A percentile compares a stretch with the other conserved stretches of the same genome.
Evolutionary conservation across 305 asterid species (phyloP).

Genomic region (Solanum hybrid): DNA sequence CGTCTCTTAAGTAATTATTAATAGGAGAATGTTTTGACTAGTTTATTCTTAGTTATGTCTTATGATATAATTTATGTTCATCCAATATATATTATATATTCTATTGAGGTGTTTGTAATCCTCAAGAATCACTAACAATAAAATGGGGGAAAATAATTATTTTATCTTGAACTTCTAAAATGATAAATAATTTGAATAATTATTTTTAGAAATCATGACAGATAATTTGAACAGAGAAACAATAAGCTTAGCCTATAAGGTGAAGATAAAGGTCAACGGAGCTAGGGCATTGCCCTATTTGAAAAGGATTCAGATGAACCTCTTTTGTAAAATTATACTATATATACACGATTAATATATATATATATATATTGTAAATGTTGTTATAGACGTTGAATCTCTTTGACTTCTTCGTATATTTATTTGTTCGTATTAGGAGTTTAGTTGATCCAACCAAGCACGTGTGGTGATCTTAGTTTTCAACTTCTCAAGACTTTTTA

Average conservation of each 20-base stretch:
- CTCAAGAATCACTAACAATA: too few species aligned
- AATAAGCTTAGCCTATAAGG: neutral
- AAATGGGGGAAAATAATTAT: too few species aligned
- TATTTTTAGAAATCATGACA: neutral
- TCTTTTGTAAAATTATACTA: too few species aligned
- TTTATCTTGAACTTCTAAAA: neutral
- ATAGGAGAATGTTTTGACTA: neutral
- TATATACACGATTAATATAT: too few species aligned
- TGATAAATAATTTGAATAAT: neutral
- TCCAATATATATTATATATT: neutral
- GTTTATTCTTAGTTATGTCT: too few species aligned
- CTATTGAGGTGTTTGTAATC: neutral
- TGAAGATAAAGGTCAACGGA: neutral
- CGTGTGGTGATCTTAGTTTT: neutral
- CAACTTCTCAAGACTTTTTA: neutral
- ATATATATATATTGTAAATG: too few species aligned
- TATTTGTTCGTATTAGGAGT: neutral
- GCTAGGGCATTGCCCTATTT: too few species aligned
- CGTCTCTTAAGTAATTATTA: neutral
- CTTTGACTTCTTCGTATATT: too few species aligned
- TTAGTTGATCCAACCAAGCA: neutral
- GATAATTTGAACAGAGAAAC: neutral
- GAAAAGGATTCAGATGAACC: neutral
- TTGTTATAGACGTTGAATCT: too few species aligned
- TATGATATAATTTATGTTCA: neutral